These are phyloP conservation scores for Aureobasidium melanogenum DNA, from an alignment of 2,329 filamentous ascomycete species.

Conservation along the genomic window DNA sequence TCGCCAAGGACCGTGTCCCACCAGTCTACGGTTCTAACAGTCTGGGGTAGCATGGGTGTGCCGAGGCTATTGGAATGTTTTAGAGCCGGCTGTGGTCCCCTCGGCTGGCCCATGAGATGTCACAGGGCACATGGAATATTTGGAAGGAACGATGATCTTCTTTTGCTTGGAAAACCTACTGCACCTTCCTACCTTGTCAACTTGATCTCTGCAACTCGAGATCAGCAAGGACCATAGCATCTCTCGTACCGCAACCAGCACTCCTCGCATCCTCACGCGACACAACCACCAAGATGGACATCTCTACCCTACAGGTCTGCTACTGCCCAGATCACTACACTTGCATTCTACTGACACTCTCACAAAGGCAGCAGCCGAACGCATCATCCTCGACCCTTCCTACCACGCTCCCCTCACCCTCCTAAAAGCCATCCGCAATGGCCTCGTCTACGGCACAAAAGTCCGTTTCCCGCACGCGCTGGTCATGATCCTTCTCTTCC, in stretches of 20 bases:
- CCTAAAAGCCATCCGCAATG: conserved; percentile 91
- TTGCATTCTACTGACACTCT: background rate
- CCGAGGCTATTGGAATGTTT: conserved; percentile 3
- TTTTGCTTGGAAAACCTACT: background rate
- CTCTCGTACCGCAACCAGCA: background rate
- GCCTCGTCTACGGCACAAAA: conserved; percentile 92
- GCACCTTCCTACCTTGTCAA: too few species aligned
- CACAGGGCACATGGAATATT: background rate
- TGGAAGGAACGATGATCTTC: background rate
- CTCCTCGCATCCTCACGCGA: background rate
- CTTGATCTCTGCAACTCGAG: background rate
- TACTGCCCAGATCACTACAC: too few species aligned
- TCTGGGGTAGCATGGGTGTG: background rate
- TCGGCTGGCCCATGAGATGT: background rate
- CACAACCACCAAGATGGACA: conserved; percentile 5
- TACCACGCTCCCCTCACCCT: conserved; percentile 80
- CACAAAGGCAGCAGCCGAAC: conserved; percentile 58
- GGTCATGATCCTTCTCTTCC: conserved; percentile 97
- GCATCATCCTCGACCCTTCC: conserved; percentile 68
- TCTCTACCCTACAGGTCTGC: conserved; percentile 1
- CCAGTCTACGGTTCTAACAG: too few species aligned
- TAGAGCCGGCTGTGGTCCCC: background rate
- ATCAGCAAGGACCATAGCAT: background rate
- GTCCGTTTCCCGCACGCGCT: conserved; percentile 96
- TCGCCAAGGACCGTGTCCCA: too few species aligned